Base-by-base conservation (phyloP, 169 alveolate species). In the Miamiensis avidus region DNA sequence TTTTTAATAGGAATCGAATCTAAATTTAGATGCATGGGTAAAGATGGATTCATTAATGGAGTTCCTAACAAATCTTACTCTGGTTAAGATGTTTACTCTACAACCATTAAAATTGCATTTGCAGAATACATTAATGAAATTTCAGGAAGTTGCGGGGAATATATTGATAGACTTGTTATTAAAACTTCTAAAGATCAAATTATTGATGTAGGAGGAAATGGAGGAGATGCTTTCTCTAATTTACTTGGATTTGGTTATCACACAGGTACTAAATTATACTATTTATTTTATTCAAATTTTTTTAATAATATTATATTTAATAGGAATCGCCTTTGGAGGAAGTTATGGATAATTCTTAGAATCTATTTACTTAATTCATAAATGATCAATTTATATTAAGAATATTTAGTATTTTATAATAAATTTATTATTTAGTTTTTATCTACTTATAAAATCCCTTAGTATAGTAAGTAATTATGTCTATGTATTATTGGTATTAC, bases 121-220 rank as follows among this genome's bases (percentile, higher is more conserved):
- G 78, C 49, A 20, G 78, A 74, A 74, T 29, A 34, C 4, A 26
- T 74, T 74, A 25, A 31, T 74, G 78, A 74, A 74, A n/a, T 74
- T 74, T 74, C 78, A 74, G 78, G 78, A 25, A 20, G 78, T 25
- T 20, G 32, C 30, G 78, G 78, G 28, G 78, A 74, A 1, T 74
- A 31, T 74, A 74, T 74, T 1, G 78, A 74, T 11, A 31, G 78
- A 29, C 30, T 74, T 31, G 16, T 20, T 25, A 74, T 74, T n/a
- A 74, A 74, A 34, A 74, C 78, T 1, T 25, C 28, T 16, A 74
- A 74, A 74, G 78, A 34, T 29, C 28, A 74, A 25, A 11, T 25
- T 74, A 26, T 74, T 26, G 78, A 74, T 25, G 78, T 74, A 25
- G 78, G 78, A 26, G 78, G 78, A 26, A 74, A 74, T 74, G 78